A percentile compares a stretch with the other conserved stretches of the same genome.
phyloP scores from a whole-genome alignment of 2,329 filamentous ascomycete species.

The Arachnomyces sp. region DNA sequence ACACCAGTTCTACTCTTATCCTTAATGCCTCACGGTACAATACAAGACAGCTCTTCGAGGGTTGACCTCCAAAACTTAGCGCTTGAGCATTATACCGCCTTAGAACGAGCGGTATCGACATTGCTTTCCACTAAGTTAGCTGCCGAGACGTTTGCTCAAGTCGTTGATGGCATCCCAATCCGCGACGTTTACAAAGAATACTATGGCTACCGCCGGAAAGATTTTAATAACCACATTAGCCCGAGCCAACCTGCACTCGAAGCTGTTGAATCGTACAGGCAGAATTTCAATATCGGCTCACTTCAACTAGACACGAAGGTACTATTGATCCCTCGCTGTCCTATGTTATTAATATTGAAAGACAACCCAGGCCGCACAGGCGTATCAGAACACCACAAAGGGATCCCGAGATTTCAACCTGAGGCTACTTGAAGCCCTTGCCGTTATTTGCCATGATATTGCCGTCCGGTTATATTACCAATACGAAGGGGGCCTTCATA shows the following conservation, averaged over 20 bases:
- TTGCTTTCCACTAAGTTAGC: slow-evolving; percentile 4
- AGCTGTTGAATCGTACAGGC: slow-evolving; percentile 1
- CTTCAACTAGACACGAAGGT: slow-evolving; percentile 1
- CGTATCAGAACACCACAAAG: slow-evolving; percentile 8
- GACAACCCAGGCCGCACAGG: slow-evolving; percentile 4
- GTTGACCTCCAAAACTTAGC: too few relatives aligned
- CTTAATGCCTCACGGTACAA: too few relatives aligned
- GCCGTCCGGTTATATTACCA: slow-evolving; percentile 12
- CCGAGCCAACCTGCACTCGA: background rate
- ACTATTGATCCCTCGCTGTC: too few relatives aligned
- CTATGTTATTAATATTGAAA: too few relatives aligned
- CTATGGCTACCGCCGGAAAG: background rate
- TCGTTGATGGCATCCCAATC: slow-evolving; percentile 9
- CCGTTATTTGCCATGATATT: slow-evolving; percentile 15
- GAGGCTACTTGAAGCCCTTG: slow-evolving; percentile 14
- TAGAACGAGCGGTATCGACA: too few relatives aligned
- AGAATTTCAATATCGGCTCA: background rate
- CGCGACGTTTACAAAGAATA: slow-evolving; percentile 8
- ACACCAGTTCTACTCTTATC: too few relatives aligned
- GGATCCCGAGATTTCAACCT: slow-evolving; percentile 12
- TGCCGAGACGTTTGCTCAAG: slow-evolving; percentile 4
- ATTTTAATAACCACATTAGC: background rate
- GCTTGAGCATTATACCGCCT: background rate
- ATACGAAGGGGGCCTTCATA: slow-evolving; percentile 6
- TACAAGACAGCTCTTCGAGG: too few relatives aligned